phyloP scores from a whole-genome alignment of 176 grass and related monocot species.

The Cocos nucifera region DNA sequence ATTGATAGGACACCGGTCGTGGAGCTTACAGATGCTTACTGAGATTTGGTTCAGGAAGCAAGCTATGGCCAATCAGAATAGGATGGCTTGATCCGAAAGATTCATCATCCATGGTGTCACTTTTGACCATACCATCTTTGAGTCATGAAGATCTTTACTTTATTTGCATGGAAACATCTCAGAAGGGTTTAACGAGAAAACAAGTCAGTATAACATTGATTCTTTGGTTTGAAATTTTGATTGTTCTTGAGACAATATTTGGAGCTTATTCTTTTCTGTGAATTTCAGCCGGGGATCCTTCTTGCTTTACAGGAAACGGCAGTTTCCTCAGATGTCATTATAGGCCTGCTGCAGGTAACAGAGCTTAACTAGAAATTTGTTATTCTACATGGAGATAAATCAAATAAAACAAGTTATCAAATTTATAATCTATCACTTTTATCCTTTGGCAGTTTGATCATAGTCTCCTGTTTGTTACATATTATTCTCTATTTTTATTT shows the following conservation, averaged over 20 bases:
- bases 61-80: slow-evolving; percentile 4
- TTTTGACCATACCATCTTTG: slow-evolving; percentile 1
- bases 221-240: too few species aligned
- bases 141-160: slow-evolving; percentile 1
- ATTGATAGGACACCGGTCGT: background rate
- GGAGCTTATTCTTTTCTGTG: background rate
- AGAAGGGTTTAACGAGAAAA: slow-evolving; percentile 1
- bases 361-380: background rate
- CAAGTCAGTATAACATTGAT: background rate
- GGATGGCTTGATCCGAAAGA: slow-evolving; percentile 2
- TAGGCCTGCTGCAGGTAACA: slow-evolving; percentile 3
- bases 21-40: slow-evolving; percentile 2
- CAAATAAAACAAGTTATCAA: too few species aligned
- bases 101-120: background rate
- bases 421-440: too few species aligned
- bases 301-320: background rate
- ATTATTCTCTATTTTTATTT: too few species aligned
- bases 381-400: too few species aligned
- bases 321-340: slow-evolving; percentile 3
- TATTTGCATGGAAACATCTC: background rate
- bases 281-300: background rate
- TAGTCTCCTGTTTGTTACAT: too few species aligned
- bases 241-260: too few species aligned
- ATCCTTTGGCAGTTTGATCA: too few species aligned
- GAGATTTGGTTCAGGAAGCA: slow-evolving; percentile 4